phyloP scores from a whole-genome alignment of 352 stramenopile genomes.

The Globisporangium middletonii region DNA sequence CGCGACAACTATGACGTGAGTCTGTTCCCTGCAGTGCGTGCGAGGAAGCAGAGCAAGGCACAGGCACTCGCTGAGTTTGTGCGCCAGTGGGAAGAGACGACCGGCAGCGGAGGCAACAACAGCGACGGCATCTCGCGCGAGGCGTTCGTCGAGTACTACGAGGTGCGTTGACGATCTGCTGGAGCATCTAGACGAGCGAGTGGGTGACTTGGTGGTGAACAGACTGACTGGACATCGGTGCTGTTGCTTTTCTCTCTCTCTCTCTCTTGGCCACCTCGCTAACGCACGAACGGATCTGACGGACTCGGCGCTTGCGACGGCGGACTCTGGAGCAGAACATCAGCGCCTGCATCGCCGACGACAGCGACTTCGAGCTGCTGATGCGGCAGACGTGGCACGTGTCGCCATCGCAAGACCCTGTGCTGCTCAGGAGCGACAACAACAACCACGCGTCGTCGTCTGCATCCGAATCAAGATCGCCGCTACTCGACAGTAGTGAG shows the following conservation, averaged over 20 bases:
- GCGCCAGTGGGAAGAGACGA: slow-evolving; percentile 50
- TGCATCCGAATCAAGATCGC: no score
- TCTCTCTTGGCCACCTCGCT: slow-evolving; percentile 6
- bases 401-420: neutral
- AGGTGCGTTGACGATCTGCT: slow-evolving; percentile 22
- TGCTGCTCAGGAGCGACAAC: no score
- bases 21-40: slow-evolving; percentile 62
- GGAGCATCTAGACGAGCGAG: no score
- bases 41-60: slow-evolving; percentile 45
- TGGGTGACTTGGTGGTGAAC: no score
- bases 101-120: slow-evolving; percentile 6
- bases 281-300: neutral
- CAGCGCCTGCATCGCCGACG: slow-evolving; percentile 61
- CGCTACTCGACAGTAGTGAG: no score
- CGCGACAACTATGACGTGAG: slow-evolving; percentile 65
- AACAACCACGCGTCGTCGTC: no score
- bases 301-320: neutral
- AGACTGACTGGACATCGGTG: neutral
- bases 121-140: slow-evolving; percentile 41
- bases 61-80: slow-evolving; percentile 65
- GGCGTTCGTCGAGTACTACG: slow-evolving; percentile 79
- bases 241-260: neutral
- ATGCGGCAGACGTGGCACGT: slow-evolving; percentile 72
- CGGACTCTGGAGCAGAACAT: slow-evolving; percentile 40
- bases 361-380: slow-evolving; percentile 82